Evolutionary conservation across 2,329 filamentous ascomycete species (phyloP).

Genomic region (Graphilbum ipis-grandicollis): DNA sequence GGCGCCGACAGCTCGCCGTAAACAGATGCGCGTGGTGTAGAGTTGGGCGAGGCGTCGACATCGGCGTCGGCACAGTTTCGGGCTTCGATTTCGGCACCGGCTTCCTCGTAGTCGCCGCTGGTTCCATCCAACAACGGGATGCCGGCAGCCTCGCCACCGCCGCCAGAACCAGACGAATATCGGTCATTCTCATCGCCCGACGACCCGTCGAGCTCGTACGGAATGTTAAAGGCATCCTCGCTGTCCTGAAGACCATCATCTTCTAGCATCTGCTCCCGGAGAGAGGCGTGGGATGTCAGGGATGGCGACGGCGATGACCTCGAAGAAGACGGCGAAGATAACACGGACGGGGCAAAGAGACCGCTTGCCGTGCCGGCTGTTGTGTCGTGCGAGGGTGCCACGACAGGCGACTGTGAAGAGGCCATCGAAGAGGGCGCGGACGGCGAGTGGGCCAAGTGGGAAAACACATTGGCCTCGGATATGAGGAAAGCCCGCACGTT

Average conservation of each 20-base stretch:
- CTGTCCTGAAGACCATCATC: too few relatives aligned
- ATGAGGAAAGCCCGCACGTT: conserved; percentile 48
- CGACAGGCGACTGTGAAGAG: conserved; percentile 22
- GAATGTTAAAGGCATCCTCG: conserved; percentile 38
- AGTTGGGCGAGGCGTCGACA: conserved; percentile 16
- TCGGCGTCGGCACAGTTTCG: conserved; percentile 4
- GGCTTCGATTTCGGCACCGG: too few relatives aligned
- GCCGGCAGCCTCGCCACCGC: too few relatives aligned
- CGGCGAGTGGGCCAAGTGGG: conserved; percentile 37
- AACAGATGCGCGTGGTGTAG: conserved; percentile 37
- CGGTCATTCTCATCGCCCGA: conserved; percentile 12
- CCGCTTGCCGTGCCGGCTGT: too few relatives aligned
- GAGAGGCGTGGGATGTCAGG: too few relatives aligned
- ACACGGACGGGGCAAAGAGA: too few relatives aligned
- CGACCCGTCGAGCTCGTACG: conserved; percentile 28
- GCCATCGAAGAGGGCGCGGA: conserved; percentile 39
- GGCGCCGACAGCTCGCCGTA: conserved; percentile 11
- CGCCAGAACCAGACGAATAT: too few relatives aligned
- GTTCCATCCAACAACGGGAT: too few relatives aligned
- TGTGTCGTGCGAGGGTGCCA: neutral
- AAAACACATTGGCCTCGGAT: conserved; percentile 50
- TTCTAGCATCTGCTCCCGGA: too few relatives aligned
- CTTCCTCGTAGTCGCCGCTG: too few relatives aligned
- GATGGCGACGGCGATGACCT: too few relatives aligned
- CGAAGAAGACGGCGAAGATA: neutral